Evolutionary conservation across 768 basidiomycete species (phyloP), one percentile per base, ranked within the genome.

Genomic region (Rhizopogon salebrosus): DNA sequence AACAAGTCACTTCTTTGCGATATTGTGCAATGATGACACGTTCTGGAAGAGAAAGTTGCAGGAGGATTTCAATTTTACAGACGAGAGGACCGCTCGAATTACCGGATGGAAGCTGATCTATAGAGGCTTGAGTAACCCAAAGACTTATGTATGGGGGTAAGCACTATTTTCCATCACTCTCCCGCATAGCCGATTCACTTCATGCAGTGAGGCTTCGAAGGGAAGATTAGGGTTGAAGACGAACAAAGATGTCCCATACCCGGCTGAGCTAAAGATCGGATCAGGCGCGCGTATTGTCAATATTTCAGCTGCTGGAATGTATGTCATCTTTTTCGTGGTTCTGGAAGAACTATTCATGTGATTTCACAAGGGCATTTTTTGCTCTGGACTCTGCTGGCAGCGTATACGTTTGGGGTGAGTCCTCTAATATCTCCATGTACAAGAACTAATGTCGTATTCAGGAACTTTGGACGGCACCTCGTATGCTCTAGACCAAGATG

Each of bases 301-400:
- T 54, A 72, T 95, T 38, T 79, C 82, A 37, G 89, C 92, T 0
- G 86, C 89, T 18, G 93, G 93, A 62, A 92, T 88, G 92, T 89
- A 61, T 57, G 83, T 69, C 24, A 48, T 46, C 39, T 42, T 22
- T 45, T 36, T 31, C 55, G 48, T 23, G 27, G 42, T 45, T 46
- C 41, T 54, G 43, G 26, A 50, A 51, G 38, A 8, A 27, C 37
- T 31, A 23, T 31, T n/a, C 26, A 31, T 43, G 38, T 49, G 22
- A 16, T 8, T 46, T 14, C 34, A 20, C 27, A 54, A 93, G 90
- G 90, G 89, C 85, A 29, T 95, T 92, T 68, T 87, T 92, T 61
- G 91, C 89, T 2, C 70, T 95, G 37, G 89, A 93, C 66, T 83
- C 88, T 1, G 66, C 78, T 45, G 92, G 92, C 6, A 68, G 71